Conservation (phyloP, 129 eudicot species). For the Deinandra increscens region DNA sequence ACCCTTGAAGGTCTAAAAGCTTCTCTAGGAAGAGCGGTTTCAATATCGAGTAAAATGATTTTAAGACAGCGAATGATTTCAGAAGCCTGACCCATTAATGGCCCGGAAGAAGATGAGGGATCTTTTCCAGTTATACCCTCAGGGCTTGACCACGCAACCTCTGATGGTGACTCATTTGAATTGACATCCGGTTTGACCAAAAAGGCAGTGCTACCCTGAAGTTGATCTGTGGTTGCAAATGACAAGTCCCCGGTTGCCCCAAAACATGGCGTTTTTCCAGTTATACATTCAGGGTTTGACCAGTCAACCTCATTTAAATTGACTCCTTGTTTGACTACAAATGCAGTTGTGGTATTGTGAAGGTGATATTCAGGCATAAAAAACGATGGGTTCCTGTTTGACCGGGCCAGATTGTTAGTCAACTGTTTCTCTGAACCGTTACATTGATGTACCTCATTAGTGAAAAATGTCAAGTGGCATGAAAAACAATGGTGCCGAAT, state of each 20-base stretch:
- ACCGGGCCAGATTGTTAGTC: slow-evolving; percentile 26
- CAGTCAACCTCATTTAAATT: slow-evolving; percentile 21
- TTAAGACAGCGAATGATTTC: slow-evolving; percentile 60
- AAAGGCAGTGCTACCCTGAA: background rate
- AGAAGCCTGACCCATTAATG: slow-evolving; percentile 53
- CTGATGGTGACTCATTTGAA: slow-evolving; percentile 8
- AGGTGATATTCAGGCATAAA: slow-evolving; percentile 5
- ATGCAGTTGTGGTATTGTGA: background rate
- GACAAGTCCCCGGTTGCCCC: slow-evolving; percentile 19
- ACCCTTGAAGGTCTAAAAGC: slow-evolving; percentile 65
- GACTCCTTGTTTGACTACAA: slow-evolving; percentile 10
- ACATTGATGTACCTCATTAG: slow-evolving; percentile 44
- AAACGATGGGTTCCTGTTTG: slow-evolving; percentile 35
- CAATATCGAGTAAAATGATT: slow-evolving; percentile 75
- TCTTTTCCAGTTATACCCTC: slow-evolving; percentile 24
- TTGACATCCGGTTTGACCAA: background rate
- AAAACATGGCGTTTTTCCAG: slow-evolving; percentile 29
- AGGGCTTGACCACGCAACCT: slow-evolving; percentile 22
- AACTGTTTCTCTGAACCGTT: slow-evolving; percentile 28
- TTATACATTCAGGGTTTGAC: slow-evolving; percentile 18
- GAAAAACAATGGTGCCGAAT: slow-evolving; percentile 61
- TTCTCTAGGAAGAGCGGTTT: slow-evolving; percentile 76
- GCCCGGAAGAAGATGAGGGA: slow-evolving; percentile 34
- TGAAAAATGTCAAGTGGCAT: slow-evolving; percentile 61
- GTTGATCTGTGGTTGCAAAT: background rate